Percentiles rank a stretch among this genome's conserved stretches.
These are phyloP conservation scores for Axilococcus clingmanii DNA, from an alignment of 139 green algal genomes.

Conservation along the genomic window DNA sequence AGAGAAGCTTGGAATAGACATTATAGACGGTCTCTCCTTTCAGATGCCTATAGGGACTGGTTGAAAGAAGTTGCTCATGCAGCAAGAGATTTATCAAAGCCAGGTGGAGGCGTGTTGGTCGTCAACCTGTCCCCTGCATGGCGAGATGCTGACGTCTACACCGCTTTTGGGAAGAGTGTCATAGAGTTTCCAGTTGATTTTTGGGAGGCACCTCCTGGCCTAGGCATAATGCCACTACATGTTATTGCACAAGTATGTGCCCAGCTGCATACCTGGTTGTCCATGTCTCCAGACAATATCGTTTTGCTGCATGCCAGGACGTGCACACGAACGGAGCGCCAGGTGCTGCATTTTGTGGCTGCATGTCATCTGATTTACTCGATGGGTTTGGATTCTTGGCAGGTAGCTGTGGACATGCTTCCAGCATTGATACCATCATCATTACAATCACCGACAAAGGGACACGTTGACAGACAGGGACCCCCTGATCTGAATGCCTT, in stretches of 20 bases:
- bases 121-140: slow-evolving; percentile 25
- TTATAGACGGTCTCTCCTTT: too few relatives aligned
- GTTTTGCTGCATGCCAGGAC: slow-evolving; percentile 28
- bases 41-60: too few relatives aligned
- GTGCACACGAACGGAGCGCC: slow-evolving; percentile 14
- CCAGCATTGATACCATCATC: too few relatives aligned
- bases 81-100: neutral
- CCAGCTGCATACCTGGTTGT: slow-evolving; percentile 23
- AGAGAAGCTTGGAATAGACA: too few relatives aligned
- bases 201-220: slow-evolving; percentile 15
- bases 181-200: slow-evolving; percentile 6
- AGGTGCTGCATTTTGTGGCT: slow-evolving; percentile 16
- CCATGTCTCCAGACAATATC: neutral
- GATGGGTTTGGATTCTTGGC: slow-evolving; percentile 8
- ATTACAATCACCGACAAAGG: too few relatives aligned
- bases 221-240: slow-evolving; percentile 27
- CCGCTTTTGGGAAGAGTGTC: neutral
- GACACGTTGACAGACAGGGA: too few relatives aligned
- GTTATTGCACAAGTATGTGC: slow-evolving; percentile 19
- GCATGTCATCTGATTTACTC: slow-evolving; percentile 30
- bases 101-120: slow-evolving; percentile 6
- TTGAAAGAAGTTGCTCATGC: too few relatives aligned
- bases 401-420: too few relatives aligned
- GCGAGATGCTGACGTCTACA: neutral
- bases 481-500: too few relatives aligned